Base-by-base conservation (phyloP, 805 yeast genomes). In the Schwanniomyces yamadae region DNA sequence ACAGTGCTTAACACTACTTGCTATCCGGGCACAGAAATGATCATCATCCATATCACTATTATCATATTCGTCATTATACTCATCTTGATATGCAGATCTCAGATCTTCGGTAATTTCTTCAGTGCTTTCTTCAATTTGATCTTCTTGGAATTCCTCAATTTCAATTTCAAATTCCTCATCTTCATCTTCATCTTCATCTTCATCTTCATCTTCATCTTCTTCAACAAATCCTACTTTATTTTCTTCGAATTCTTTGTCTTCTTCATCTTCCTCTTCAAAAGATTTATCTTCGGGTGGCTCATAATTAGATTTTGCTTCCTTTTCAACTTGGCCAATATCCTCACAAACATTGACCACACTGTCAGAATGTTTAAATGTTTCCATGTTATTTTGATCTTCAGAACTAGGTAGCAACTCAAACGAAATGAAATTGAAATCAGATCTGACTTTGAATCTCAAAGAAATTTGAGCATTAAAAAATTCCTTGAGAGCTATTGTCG, bases 401-500 rank as follows among this genome's bases (percentile, higher is more conserved):
- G 25, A 21, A 17, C n/a, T n/a, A n/a, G n/a, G n/a, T n/a, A n/a
- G n/a, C n/a, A n/a, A 54, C 4, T 35, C 14, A 28, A 56, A 46
- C 32, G 33, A 44, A 18, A 56, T 36, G 5, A 32, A 25, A 23
- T 40, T 33, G 19, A 34, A 40, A 13, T 33, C 28, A 26, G 53
- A 44, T 8, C 19, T 25, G 21, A 56, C 36, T 11, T 33, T 42
- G 34, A 52, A 60, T 15, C 35, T 23, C 27, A 57, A 48, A 11
- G 47, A 55, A 16, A 61, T 32, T 21, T 36, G 30, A 2, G 63
- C 54, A 14, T 42, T 26, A 6, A 37, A 48, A 42, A 61, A 61
- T 9, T 47, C 43, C 1, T 25, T 29, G 25, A 56, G 46, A 3
- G 54, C 49, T 31, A 57, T 42, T 4, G 16, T 9, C 5, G 34